Percentiles rank a stretch among this genome's conserved stretches.
Evolutionary conservation across 768 basidiomycete genomes (phyloP).

Genomic region (Panaeolus papilionaceus): DNA sequence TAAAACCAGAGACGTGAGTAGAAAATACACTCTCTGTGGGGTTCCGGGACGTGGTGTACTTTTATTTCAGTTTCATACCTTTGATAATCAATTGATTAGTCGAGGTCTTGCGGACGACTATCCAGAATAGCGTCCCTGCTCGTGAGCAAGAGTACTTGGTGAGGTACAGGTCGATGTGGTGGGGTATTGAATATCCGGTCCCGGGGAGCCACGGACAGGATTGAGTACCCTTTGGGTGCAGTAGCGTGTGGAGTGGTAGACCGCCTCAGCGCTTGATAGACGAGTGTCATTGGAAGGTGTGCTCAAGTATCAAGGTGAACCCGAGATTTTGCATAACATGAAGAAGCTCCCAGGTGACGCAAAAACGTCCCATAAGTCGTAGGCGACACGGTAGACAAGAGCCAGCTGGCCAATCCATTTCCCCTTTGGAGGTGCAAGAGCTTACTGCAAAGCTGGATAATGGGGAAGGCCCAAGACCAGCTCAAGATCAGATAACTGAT

Average conservation of each 20-base stretch:
- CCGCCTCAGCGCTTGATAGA: background rate
- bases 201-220: background rate
- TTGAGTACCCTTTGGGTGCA: background rate
- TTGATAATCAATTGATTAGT: slow-evolving; percentile 12
- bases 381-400: background rate
- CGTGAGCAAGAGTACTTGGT: background rate
- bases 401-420: background rate
- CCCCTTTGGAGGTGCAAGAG: background rate
- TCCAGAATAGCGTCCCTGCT: slow-evolving; percentile 6
- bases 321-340: background rate
- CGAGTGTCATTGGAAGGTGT: no score
- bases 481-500: slow-evolving; percentile 5
- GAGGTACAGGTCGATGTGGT: background rate
- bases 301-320: no score
- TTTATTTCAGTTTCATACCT: background rate
- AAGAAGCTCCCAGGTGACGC: background rate
- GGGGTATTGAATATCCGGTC: background rate
- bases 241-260: background rate
- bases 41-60: background rate
- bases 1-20: background rate
- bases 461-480: background rate
- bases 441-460: background rate
- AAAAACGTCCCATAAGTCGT: background rate
- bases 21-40: background rate
- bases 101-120: slow-evolving; percentile 1